Conservation (phyloP, 164 flowering plant genomes). For the Aristolochia contorta region DNA sequence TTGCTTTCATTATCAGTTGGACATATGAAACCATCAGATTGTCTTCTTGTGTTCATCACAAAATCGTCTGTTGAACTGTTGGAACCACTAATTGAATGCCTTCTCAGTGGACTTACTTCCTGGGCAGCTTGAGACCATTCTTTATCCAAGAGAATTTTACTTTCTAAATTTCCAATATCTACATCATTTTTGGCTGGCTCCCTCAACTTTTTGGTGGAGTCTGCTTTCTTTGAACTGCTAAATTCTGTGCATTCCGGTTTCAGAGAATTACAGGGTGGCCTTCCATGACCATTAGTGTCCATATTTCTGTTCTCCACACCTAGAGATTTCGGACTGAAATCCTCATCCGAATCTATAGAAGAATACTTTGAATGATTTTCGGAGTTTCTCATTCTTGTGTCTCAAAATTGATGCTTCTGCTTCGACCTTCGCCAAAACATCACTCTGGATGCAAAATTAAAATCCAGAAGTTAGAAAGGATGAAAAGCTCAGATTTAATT, state of each 20-base stretch:
- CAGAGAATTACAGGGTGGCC: slow-evolving; percentile 12
- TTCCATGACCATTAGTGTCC: slow-evolving; percentile 16
- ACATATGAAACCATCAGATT: slow-evolving; percentile 62
- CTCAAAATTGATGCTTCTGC: slow-evolving; percentile 70
- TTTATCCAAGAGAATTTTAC: slow-evolving; percentile 18
- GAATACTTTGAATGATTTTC: not conserved
- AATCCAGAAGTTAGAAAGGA: not conserved
- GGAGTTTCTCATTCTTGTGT: slow-evolving; percentile 44
- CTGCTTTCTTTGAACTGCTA: slow-evolving; percentile 26
- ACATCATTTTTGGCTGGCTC: slow-evolving; percentile 45
- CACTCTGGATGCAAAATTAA: slow-evolving; percentile 30
- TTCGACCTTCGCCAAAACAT: slow-evolving; percentile 52
- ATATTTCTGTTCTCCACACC: not conserved
- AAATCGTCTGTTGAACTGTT: slow-evolving; percentile 41
- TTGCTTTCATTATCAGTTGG: slow-evolving; percentile 33
- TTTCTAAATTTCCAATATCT: slow-evolving; percentile 27
- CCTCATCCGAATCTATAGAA: slow-evolving; percentile 24
- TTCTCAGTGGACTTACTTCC: slow-evolving; percentile 43
- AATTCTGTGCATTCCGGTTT: slow-evolving; percentile 24
- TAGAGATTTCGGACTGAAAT: slow-evolving; percentile 25
- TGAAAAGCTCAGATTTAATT: not conserved
- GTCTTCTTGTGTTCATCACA: slow-evolving; percentile 42
- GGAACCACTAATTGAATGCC: slow-evolving; percentile 79
- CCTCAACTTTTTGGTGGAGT: slow-evolving; percentile 38
- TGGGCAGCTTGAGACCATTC: slow-evolving; percentile 30